Percentiles rank a stretch among this genome's conserved stretches.
Evolutionary conservation across 768 basidiomycete genomes (phyloP).

Genomic region (Mycena kentingensis): DNA sequence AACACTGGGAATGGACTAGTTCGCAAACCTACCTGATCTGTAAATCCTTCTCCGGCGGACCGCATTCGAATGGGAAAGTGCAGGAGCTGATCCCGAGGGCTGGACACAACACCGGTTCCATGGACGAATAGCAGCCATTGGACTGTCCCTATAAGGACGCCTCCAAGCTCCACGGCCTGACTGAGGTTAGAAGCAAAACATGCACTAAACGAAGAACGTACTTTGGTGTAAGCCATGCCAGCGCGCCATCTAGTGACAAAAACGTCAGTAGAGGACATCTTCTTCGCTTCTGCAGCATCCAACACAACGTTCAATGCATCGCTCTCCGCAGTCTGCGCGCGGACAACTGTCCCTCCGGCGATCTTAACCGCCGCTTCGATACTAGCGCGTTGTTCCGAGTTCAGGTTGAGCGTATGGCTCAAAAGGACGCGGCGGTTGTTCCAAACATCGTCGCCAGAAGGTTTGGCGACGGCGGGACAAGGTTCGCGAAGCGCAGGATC

Average conservation of each 20-base stretch:
- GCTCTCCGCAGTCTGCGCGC: too few relatives aligned
- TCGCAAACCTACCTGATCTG: conserved; percentile 51
- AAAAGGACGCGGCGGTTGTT: conserved; percentile 61
- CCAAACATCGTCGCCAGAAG: conserved; percentile 51
- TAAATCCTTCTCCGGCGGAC: conserved; percentile 58
- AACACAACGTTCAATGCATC: conserved; percentile 24
- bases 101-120: conserved; percentile 56
- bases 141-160: conserved; percentile 74
- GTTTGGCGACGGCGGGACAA: conserved; percentile 21
- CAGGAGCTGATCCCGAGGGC: conserved; percentile 73
- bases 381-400: conserved; percentile 47
- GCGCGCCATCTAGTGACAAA: conserved; percentile 70
- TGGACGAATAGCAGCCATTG: conserved; percentile 85
- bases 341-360: conserved; percentile 58
- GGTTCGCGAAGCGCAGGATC: conserved; percentile 13
- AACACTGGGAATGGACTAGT: conserved; percentile 1
- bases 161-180: conserved; percentile 60
- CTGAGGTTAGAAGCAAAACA: conserved; percentile 1
- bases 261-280: conserved; percentile 61
- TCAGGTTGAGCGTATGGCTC: conserved; percentile 57
- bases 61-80: conserved; percentile 80
- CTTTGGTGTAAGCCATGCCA: conserved; percentile 72
- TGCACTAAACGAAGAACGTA: conserved; percentile 33
- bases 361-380: conserved; percentile 61
- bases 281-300: conserved; percentile 42